phyloP scores from a whole-genome alignment of 306 rosid genomes.

The Alnus glutinosa region DNA sequence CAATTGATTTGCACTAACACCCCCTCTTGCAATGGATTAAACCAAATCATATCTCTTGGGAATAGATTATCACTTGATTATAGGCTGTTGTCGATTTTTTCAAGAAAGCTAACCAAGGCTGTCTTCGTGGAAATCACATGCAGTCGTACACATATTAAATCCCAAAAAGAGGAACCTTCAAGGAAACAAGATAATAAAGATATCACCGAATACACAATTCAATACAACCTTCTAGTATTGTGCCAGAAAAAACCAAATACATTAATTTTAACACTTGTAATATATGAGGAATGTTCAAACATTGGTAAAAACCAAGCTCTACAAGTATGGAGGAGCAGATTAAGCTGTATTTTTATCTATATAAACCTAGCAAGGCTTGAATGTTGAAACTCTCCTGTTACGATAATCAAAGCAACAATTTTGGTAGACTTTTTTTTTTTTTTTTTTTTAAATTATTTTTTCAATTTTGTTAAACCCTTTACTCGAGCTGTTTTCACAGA shows the following conservation, averaged over 20 bases:
- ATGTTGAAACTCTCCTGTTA: conserved; percentile 21
- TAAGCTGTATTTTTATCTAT: conserved; percentile 13
- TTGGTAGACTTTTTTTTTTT: conserved; percentile 6
- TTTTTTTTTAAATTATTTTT: background rate
- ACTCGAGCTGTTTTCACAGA: conserved; percentile 14
- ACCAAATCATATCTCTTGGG: too few relatives aligned
- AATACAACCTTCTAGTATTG: conserved; percentile 29
- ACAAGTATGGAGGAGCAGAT: conserved; percentile 23
- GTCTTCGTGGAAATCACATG: background rate
- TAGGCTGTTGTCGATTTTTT: too few relatives aligned
- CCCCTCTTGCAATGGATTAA: too few relatives aligned
- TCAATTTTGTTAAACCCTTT: conserved; percentile 7
- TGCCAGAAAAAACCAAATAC: conserved; percentile 19
- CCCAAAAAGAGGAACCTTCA: background rate
- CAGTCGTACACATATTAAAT: background rate
- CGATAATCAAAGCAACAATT: conserved; percentile 6
- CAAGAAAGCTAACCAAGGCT: too few relatives aligned
- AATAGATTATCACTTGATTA: background rate
- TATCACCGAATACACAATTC: background rate
- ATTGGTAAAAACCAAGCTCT: conserved; percentile 26
- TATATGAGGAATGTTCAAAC: conserved; percentile 34
- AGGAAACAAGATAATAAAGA: background rate
- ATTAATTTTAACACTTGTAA: conserved; percentile 26
- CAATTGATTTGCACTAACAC: too few relatives aligned
- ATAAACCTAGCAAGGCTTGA: conserved; percentile 27